A percentile compares a stretch with the other conserved stretches of the same genome.
Evolutionary conservation across 148 eudicot genomes (phyloP).

Genomic region (Gaultheria prostrata): DNA sequence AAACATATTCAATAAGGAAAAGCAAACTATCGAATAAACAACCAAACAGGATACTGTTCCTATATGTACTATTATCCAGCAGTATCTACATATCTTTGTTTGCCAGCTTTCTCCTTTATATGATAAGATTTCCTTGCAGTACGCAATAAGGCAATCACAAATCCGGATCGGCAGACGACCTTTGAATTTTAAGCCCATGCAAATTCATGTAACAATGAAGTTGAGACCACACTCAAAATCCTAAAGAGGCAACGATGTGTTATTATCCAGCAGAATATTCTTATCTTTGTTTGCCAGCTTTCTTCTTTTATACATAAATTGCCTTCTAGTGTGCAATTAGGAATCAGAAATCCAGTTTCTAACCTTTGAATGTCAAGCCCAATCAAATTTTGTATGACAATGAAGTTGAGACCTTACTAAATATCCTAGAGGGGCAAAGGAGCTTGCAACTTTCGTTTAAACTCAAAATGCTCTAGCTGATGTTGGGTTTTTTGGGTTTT

Average conservation of each 20-base stretch:
- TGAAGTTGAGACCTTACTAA: background rate
- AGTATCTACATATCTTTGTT: background rate
- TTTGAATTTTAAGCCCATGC: background rate
- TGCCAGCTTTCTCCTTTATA: background rate
- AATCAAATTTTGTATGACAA: background rate
- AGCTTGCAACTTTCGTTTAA: background rate
- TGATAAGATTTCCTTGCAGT: background rate
- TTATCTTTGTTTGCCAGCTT: background rate
- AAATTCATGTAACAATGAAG: background rate
- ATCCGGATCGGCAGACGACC: background rate
- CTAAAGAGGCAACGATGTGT: background rate
- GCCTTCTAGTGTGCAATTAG: background rate
- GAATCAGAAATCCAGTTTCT: background rate
- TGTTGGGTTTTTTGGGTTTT: background rate
- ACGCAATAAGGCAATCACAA: background rate
- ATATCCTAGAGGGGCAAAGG: background rate
- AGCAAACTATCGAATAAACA: background rate
- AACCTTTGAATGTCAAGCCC: background rate
- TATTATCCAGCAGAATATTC: background rate
- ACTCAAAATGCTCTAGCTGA: background rate
- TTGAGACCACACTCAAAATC: background rate
- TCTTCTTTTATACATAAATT: background rate
- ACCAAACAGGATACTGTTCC: background rate
- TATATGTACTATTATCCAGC: background rate
- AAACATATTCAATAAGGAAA: background rate